A percentile compares a stretch with the other conserved stretches of the same genome.
Conservation (phyloP, 257 asterid genomes). For the Forsythia suspensa region DNA sequence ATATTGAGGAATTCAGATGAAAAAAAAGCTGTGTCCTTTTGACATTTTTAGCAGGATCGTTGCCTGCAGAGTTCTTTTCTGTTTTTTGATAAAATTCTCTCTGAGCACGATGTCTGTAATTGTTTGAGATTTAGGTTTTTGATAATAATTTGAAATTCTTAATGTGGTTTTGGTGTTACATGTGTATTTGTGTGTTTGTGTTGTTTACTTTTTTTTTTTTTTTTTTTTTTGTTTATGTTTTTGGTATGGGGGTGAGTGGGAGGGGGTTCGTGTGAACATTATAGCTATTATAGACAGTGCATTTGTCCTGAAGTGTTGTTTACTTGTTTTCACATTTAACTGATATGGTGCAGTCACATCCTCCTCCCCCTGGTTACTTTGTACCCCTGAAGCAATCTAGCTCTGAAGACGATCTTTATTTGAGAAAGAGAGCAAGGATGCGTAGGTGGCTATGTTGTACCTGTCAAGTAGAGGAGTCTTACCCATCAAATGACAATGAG, state of each 20-base stretch:
- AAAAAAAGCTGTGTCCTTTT: neutral
- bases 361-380: slow-evolving; percentile 74
- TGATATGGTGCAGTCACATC: slow-evolving; percentile 52
- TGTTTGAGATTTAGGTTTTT: neutral
- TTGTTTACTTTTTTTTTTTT: neutral
- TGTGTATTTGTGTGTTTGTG: neutral
- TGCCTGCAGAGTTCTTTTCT: slow-evolving; percentile 7
- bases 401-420: slow-evolving; percentile 52
- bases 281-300: neutral
- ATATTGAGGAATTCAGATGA: neutral
- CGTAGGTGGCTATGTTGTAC: slow-evolving; percentile 90
- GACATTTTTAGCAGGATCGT: neutral
- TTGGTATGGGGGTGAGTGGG: neutral
- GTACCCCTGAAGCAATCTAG: slow-evolving; percentile 52
- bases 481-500: slow-evolving; percentile 61
- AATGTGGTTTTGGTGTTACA: slow-evolving; percentile 8
- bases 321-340: neutral
- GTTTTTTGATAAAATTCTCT: neutral
- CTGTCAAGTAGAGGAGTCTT: slow-evolving; percentile 71
- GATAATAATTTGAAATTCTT: slow-evolving; percentile 5
- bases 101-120: neutral
- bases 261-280: neutral
- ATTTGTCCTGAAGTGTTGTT: slow-evolving; percentile 13
- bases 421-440: slow-evolving; percentile 75
- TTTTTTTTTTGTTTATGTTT: neutral